Percentiles rank a stretch among this genome's conserved stretches.
phyloP scores from a whole-genome alignment of 1,284 basidiomycete species.

The Ceratorhiza oryzae-sativae region DNA sequence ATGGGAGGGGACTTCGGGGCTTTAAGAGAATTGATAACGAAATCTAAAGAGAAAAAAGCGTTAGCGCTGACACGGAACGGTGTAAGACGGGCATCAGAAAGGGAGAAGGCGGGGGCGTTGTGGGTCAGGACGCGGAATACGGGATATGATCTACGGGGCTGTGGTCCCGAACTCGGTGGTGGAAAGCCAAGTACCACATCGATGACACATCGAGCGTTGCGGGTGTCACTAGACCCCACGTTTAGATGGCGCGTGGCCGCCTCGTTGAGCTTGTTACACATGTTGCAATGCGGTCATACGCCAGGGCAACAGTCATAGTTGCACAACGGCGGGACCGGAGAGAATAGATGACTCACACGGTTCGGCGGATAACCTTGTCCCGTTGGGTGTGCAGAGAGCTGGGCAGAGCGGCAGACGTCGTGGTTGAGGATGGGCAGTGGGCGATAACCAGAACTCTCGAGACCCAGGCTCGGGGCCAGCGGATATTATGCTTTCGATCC shows the following conservation, averaged over 20 bases:
- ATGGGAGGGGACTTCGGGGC: background rate
- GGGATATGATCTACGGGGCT: background rate
- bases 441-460: background rate
- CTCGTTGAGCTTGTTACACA: background rate
- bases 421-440: constrained; percentile 16
- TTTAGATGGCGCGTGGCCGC: background rate
- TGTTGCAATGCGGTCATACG: background rate
- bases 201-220: constrained; percentile 29
- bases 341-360: background rate
- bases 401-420: constrained; percentile 1
- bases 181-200: constrained; percentile 25
- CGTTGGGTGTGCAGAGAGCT: background rate
- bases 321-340: background rate
- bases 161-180: constrained; percentile 17
- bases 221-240: background rate
- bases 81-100: constrained; percentile 1
- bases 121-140: constrained; percentile 1
- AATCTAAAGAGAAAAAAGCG: constrained; percentile 8
- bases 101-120: background rate
- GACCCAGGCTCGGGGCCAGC: constrained; percentile 12
- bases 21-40: constrained; percentile 18
- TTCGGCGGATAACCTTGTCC: background rate
- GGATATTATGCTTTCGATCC: constrained; percentile 16
- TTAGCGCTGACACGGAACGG: constrained; percentile 12
- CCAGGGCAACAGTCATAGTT: background rate